Conservation (phyloP, 1,284 basidiomycete genomes). For the Malassezia yamatoensis region DNA sequence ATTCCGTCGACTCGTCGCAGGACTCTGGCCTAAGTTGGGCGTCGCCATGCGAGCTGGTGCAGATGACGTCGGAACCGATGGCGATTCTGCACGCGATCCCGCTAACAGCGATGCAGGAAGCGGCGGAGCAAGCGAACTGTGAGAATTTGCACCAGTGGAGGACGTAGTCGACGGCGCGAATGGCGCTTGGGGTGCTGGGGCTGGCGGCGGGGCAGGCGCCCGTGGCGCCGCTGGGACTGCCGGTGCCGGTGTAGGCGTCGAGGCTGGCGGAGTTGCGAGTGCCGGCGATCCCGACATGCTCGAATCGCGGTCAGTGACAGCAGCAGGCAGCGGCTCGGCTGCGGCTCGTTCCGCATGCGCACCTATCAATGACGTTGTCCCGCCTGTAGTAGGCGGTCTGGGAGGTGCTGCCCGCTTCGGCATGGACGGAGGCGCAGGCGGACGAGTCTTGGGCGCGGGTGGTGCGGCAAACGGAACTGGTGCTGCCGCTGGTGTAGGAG, state of each 20-base stretch:
- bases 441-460: conserved; percentile 5
- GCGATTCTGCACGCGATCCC: background rate
- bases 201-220: background rate
- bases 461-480: background rate
- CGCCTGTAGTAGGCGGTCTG: background rate
- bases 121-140: background rate
- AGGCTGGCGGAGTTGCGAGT: background rate
- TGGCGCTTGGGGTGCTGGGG: conserved; percentile 1
- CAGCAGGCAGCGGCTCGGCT: background rate
- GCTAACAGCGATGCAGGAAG: background rate
- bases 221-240: conserved; percentile 9
- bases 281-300: background rate
- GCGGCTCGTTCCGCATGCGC: background rate
- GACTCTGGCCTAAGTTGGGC: no score
- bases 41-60: background rate
- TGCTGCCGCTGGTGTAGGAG: background rate
- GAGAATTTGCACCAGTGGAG: background rate
- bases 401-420: conserved; percentile 18
- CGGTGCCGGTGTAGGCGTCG: background rate
- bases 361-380: background rate
- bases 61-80: background rate
- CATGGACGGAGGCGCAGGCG: conserved; percentile 14
- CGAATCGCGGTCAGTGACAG: background rate
- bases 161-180: background rate
- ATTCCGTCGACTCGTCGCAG: background rate